Base-by-base conservation (phyloP, 2,329 filamentous ascomycete genomes). In the Microdochium bolleyi region DNA sequence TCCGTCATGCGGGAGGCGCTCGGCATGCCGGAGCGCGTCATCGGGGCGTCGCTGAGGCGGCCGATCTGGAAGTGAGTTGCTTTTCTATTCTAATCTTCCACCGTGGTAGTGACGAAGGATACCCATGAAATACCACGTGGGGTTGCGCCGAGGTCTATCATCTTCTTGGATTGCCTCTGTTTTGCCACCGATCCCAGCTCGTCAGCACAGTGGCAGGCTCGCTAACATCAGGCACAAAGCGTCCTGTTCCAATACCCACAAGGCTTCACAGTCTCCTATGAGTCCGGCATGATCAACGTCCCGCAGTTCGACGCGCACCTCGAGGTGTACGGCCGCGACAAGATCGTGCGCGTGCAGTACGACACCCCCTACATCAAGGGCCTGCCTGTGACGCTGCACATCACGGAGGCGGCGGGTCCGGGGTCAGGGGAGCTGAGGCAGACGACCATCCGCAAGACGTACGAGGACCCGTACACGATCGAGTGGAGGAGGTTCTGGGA, bases 1-100 rank as follows among this genome's bases (percentile, higher is more conserved):
- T 75, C 71, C 0, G 56, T 76, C 2, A 78, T 83, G 76, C 68
- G 79, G 13, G 79, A 83, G 59, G 72, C 70, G 1, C 60, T 82
- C 0, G 78, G 77, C 1, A 70, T 75, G 54, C 78, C 78, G 0
- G 65, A 75, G 38, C 62, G 64, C 1, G 71, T 80, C 0, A 64
- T 67, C 1, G 77, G 71, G 2, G 69, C 74, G 21, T 44, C 41
- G 41, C 41, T 46, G 41, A 19, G 41, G 41, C 7, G 21, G 13
- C 41, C 41, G 16, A 19, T 46, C n/a, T 46, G 41, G 41, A 46
- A 46, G 41, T 46, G 22, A 22, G 41, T 21, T 46, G 16, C 7
- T 22, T 11, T 19, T 7, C 13, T 22, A 19, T 24, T 22, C 41
- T 41, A 5, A 7, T 41, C 19, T 46, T 46, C 13, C 41, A 46